phyloP scores from a whole-genome alignment of 768 basidiomycete species.

The Boletus bicolor region DNA sequence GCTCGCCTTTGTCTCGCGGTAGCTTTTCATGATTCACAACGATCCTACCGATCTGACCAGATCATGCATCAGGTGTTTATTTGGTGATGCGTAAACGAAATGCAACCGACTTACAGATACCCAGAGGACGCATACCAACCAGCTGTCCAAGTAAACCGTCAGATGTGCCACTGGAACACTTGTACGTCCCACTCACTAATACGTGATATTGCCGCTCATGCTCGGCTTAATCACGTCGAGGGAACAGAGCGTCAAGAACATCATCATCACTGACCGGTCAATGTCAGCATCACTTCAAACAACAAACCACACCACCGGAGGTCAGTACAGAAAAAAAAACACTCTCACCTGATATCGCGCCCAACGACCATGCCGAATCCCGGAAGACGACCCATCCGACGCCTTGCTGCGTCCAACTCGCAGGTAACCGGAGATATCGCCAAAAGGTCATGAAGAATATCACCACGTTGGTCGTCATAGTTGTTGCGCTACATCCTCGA shows the following conservation, averaged over 20 bases:
- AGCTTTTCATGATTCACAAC: conserved; percentile 14
- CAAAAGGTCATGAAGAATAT: conserved; percentile 21
- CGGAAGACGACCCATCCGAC: conserved; percentile 12
- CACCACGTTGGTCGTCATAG: conserved; percentile 10
- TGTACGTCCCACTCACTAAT: conserved; percentile 12
- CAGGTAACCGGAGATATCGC: conserved; percentile 15
- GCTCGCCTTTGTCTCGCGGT: neutral
- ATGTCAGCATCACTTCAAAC: neutral
- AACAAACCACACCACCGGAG: neutral
- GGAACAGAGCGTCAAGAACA: conserved; percentile 19
- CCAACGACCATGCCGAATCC: conserved; percentile 12
- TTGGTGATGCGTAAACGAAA: neutral
- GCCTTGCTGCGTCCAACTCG: neutral
- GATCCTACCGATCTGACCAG: conserved; percentile 16
- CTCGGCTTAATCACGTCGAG: conserved; percentile 8
- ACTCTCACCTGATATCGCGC: conserved; percentile 14
- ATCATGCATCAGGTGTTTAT: neutral
- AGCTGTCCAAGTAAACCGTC: conserved; percentile 7
- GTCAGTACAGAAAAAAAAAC: neutral
- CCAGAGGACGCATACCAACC: conserved; percentile 19
- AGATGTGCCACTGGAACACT: neutral
- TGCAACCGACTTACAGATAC: conserved; percentile 12
- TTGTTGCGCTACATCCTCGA: conserved; percentile 11
- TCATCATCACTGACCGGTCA: conserved; percentile 8
- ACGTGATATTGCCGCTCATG: conserved; percentile 20